Evolutionary conservation across 2,329 filamentous ascomycete species (phyloP), one percentile per base, ranked within the genome.

Genomic region (Penicillium olsonii): DNA sequence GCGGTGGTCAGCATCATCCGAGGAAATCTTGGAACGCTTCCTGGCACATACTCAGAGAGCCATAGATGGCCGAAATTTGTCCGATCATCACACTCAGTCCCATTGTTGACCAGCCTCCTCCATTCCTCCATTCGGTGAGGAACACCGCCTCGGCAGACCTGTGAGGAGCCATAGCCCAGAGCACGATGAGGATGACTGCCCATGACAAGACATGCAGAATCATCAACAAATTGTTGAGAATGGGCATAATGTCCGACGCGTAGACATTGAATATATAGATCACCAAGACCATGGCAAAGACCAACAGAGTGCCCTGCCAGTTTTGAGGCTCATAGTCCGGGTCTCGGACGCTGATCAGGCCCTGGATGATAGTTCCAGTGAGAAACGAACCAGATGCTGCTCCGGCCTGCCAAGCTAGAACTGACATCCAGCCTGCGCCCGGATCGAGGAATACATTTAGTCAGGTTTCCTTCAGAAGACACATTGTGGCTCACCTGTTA

Each of bases 241-340:
- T 52, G 0, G 70, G 70, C 53, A 75, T 63, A 22, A 52, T 2
- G 11, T 59, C 45, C 0, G 55, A 43, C 7, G 39, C 59, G 49
- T 77, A 70, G 0, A 77, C 77, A 57, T 82, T 82, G 67, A 81
- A 71, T 11, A 78, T 62, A 15, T 81, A 71, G 2, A 73, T 74
- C 17, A 80, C 70, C 5, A 74, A 37, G 1, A 77, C 68, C 26
- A 79, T 71, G 3, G 71, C 72, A 66, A 77, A 80, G 17, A 78
- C 72, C 0, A 82, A 60, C 1, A 82, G 62, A 0, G 78, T 79
- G 1, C 74, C 76, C 29, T 67, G 65, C 65, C 66, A 69, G 12
- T 54, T 39, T 22, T 62, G 35, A 1, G 58, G 37, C 2, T 54
- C 48, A 40, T 69, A 69, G 2, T 54, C 45, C 1, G 65, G 59